phyloP scores from a whole-genome alignment of 352 stramenopile genomes.

The Globisporangium alternatum region DNA sequence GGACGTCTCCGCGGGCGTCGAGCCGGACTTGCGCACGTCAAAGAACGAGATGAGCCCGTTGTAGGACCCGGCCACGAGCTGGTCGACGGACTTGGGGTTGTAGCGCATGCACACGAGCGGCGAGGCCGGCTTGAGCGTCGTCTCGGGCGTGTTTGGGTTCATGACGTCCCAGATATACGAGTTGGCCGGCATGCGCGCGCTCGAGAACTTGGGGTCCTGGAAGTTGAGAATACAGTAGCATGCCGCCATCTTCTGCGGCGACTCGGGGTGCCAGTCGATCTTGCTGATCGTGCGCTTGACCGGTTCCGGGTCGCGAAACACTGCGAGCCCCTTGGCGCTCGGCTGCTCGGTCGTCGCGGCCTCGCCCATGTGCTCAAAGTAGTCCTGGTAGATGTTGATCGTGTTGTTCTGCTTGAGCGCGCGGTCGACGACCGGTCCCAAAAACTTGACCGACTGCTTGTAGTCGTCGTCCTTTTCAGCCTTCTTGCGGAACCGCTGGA shows the following conservation, averaged over 20 bases:
- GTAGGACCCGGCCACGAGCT: constrained; percentile 94
- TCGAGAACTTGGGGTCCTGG: constrained; percentile 92
- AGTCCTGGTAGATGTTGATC: constrained; percentile 98
- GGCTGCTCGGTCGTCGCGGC: constrained; percentile 93
- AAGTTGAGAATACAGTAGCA: constrained; percentile 96
- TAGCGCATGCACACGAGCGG: constrained; percentile 93
- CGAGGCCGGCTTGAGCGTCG: constrained; percentile 86
- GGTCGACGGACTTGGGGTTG: constrained; percentile 96
- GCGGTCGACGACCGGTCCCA: constrained; percentile 90
- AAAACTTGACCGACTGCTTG: constrained; percentile 91
- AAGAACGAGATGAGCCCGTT: constrained; percentile 97
- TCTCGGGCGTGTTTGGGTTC: constrained; percentile 96
- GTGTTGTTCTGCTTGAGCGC: constrained; percentile 98
- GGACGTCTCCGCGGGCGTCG: constrained; percentile 87
- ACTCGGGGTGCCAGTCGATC: constrained; percentile 97
- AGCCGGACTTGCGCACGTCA: constrained; percentile 92
- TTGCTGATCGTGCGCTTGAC: constrained; percentile 93
- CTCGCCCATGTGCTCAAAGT: constrained; percentile 92
- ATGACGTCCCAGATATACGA: constrained; percentile 97
- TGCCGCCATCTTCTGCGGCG: constrained; percentile 94
- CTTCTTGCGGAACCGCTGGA: constrained; percentile 96
- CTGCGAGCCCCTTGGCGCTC: constrained; percentile 94
- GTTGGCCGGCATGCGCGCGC: constrained; percentile 70
- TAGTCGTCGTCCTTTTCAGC: constrained; percentile 97
- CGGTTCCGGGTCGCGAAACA: constrained; percentile 95